Evolutionary conservation across 2,329 filamentous ascomycete genomes (phyloP).

Genomic region (Cercospora nicotianae): DNA sequence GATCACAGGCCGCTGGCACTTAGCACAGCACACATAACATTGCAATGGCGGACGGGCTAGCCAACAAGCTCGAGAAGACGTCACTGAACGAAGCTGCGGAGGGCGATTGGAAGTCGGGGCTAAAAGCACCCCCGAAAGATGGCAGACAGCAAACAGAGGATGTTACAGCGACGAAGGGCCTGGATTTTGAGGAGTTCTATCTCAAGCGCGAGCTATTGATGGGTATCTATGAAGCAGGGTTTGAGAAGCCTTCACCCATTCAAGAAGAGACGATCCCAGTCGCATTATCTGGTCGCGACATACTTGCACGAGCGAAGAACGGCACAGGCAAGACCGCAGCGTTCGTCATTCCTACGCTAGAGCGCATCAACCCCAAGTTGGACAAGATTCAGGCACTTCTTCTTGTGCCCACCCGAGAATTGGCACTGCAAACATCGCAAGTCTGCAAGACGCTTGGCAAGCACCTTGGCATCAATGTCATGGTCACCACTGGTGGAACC

Average conservation of each 20-base stretch:
- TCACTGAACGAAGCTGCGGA: slow-evolving; percentile 51
- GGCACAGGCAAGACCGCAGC: slow-evolving; percentile 98
- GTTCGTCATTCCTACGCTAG: slow-evolving; percentile 91
- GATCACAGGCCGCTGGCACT: slow-evolving; percentile 11
- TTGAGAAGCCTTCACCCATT: slow-evolving; percentile 97
- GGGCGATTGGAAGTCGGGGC: slow-evolving; percentile 71
- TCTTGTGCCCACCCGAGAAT: slow-evolving; percentile 91
- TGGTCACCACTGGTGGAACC: slow-evolving; percentile 98
- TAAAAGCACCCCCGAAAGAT: slow-evolving; percentile 73
- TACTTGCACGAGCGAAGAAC: slow-evolving; percentile 95
- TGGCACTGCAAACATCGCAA: slow-evolving; percentile 97
- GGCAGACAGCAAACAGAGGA: slow-evolving; percentile 85
- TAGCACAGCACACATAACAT: neutral
- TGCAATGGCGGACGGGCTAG: slow-evolving; percentile 52
- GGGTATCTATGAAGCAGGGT: slow-evolving; percentile 98
- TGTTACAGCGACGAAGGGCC: slow-evolving; percentile 95
- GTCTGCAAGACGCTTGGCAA: slow-evolving; percentile 99
- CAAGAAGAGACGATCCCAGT: slow-evolving; percentile 99
- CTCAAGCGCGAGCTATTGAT: slow-evolving; percentile 94
- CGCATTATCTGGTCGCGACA: slow-evolving; percentile 89
- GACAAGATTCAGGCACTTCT: slow-evolving; percentile 96
- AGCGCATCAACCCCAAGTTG: slow-evolving; percentile 95
- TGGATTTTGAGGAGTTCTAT: slow-evolving; percentile 96
- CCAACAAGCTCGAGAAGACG: slow-evolving; percentile 58
- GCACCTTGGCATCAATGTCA: slow-evolving; percentile 94